Conservation (phyloP, 352 stramenopile species). For the Elongisporangium anandrum region DNA sequence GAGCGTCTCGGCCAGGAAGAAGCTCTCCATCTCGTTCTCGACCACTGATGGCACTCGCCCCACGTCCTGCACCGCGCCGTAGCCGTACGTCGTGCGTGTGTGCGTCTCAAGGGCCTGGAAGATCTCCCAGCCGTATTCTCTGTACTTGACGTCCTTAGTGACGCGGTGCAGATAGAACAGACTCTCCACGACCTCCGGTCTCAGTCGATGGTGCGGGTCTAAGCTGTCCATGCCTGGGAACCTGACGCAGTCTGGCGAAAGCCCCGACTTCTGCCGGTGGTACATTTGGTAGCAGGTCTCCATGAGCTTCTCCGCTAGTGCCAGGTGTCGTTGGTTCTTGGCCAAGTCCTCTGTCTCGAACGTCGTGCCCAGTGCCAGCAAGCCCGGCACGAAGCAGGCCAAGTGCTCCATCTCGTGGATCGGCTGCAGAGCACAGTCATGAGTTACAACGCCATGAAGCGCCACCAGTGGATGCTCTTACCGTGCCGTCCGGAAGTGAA, state of each 20-base stretch:
- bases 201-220: constrained; percentile 48
- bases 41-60: constrained; percentile 19
- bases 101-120: constrained; percentile 75
- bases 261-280: constrained; percentile 30
- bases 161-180: constrained; percentile 86
- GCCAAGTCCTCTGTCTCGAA: constrained; percentile 44
- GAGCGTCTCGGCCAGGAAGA: constrained; percentile 90
- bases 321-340: constrained; percentile 73
- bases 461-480: neutral
- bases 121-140: constrained; percentile 71
- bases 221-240: constrained; percentile 35
- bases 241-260: constrained; percentile 71
- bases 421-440: neutral
- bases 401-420: constrained; percentile 77
- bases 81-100: constrained; percentile 57
- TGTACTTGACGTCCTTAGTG: constrained; percentile 80
- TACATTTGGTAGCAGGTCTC: constrained; percentile 85
- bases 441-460: neutral
- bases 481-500: constrained; percentile 9
- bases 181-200: constrained; percentile 87
- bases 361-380: constrained; percentile 68
- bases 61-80: constrained; percentile 60
- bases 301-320: constrained; percentile 66
- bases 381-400: constrained; percentile 84
- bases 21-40: constrained; percentile 77